These are phyloP conservation scores for Ceratocystis smalleyi DNA, from an alignment of 2,329 filamentous ascomycete genomes.

Conservation along the genomic window DNA sequence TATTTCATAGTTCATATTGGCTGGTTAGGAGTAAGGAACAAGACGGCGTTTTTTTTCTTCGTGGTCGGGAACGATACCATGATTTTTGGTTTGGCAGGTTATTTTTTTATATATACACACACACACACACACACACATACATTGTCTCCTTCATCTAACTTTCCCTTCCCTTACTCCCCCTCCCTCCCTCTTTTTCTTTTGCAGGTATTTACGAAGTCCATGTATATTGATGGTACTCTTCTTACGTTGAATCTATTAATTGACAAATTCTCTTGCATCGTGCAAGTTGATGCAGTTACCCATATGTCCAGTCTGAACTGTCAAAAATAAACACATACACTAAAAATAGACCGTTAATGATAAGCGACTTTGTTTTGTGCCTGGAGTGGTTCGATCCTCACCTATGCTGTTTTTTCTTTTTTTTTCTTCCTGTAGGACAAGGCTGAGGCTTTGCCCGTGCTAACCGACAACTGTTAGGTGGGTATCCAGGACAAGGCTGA, in stretches of 20 bases:
- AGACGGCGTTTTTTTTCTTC: neutral
- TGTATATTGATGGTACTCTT: conserved; percentile 1
- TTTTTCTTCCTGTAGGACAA: neutral
- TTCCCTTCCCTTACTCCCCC: neutral
- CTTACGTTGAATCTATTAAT: neutral
- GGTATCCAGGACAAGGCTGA: neutral
- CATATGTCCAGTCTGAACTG: neutral
- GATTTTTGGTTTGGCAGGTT: neutral
- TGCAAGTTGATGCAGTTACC: neutral
- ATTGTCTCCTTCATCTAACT: neutral
- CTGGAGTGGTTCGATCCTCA: conserved; percentile 6
- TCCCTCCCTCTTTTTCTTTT: neutral
- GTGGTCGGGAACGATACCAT: neutral
- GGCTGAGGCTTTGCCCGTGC: neutral
- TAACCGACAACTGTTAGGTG: neutral
- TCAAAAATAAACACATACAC: neutral
- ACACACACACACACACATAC: neutral
- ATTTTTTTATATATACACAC: neutral
- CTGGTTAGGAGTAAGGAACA: neutral
- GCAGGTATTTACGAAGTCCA: neutral
- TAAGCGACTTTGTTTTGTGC: neutral
- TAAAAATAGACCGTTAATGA: neutral
- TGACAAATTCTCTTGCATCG: neutral
- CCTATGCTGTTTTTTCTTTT: neutral
- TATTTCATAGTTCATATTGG: neutral